Evolutionary conservation across 495 filamentous ascomycete genomes (phyloP).

Genomic region (Entonaema liquescens): DNA sequence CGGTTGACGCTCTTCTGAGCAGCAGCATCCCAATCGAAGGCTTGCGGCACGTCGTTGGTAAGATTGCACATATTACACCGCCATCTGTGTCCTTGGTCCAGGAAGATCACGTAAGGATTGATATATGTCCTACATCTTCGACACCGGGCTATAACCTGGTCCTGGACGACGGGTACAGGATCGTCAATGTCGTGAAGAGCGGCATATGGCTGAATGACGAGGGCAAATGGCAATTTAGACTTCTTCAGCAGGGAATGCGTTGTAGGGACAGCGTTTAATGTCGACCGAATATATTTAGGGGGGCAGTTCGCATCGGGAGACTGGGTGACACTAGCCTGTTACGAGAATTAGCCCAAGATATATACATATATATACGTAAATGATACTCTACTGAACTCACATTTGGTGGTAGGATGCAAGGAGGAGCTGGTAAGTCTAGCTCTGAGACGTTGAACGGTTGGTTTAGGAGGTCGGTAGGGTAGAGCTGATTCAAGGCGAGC

Average conservation of each 20-base stretch:
- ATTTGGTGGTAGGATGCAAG: constrained; percentile 89
- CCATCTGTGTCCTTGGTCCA: constrained; percentile 98
- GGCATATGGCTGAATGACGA: constrained; percentile 94
- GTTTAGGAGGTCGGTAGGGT: constrained; percentile 87
- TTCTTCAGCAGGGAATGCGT: constrained; percentile 93
- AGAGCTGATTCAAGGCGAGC: constrained; percentile 81
- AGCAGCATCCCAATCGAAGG: constrained; percentile 96
- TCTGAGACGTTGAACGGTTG: constrained; percentile 95
- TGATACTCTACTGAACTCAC: constrained; percentile 62
- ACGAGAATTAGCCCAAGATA: constrained; percentile 43
- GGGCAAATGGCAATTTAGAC: constrained; percentile 91
- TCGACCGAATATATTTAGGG: constrained; percentile 94
- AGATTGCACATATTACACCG: constrained; percentile 99
- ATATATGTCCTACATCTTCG: constrained; percentile 95
- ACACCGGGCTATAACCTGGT: constrained; percentile 97
- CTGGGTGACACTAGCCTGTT: constrained; percentile 82
- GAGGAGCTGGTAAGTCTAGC: constrained; percentile 89
- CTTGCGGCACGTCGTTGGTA: constrained; percentile 97
- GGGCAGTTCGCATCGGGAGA: constrained; percentile 92
- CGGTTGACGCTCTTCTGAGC: constrained; percentile 89
- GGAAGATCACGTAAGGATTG: constrained; percentile 94
- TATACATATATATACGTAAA: neutral
- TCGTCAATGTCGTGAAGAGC: constrained; percentile 93
- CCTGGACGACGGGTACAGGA: constrained; percentile 87
- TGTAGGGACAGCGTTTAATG: constrained; percentile 90